Conservation (phyloP, 345 rosid species). For the Acer campestre region DNA sequence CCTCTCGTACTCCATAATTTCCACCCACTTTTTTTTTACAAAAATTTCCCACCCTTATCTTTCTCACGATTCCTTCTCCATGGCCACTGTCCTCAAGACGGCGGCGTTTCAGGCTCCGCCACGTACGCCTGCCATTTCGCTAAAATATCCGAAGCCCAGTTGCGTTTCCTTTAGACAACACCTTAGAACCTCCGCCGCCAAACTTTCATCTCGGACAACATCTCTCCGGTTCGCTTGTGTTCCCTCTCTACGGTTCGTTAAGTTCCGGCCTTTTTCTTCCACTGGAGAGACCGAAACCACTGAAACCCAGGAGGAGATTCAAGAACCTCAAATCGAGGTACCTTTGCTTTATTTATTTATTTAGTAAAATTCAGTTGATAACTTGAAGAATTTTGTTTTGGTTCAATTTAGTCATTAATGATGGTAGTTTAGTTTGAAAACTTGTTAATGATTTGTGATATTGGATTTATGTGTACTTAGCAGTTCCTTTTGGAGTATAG, state of each 20-base stretch:
- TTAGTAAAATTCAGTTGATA: not conserved
- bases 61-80: constrained; percentile 28
- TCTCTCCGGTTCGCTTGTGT: constrained; percentile 36
- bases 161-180: constrained; percentile 44
- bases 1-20: not conserved
- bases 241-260: constrained; percentile 43
- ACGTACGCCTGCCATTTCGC: constrained; percentile 23
- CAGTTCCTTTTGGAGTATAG: not conserved
- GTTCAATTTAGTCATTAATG: not conserved
- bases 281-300: constrained; percentile 64
- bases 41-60: constrained; percentile 15
- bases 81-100: constrained; percentile 76
- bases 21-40: not conserved
- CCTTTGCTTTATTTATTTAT: not conserved
- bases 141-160: constrained; percentile 32
- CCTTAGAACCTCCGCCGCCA: constrained; percentile 22
- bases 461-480: not conserved
- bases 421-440: not conserved
- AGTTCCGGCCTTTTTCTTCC: constrained; percentile 55
- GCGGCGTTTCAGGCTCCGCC: constrained; percentile 46
- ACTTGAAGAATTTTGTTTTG: not conserved
- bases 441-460: not conserved
- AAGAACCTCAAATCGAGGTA: constrained; percentile 70
- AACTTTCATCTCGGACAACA: constrained; percentile 19
- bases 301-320: constrained; percentile 46